A percentile compares a stretch with the other conserved stretches of the same genome.
Conservation (phyloP, 2,329 filamentous ascomycete species). For the Taxawa tesnikishii region DNA sequence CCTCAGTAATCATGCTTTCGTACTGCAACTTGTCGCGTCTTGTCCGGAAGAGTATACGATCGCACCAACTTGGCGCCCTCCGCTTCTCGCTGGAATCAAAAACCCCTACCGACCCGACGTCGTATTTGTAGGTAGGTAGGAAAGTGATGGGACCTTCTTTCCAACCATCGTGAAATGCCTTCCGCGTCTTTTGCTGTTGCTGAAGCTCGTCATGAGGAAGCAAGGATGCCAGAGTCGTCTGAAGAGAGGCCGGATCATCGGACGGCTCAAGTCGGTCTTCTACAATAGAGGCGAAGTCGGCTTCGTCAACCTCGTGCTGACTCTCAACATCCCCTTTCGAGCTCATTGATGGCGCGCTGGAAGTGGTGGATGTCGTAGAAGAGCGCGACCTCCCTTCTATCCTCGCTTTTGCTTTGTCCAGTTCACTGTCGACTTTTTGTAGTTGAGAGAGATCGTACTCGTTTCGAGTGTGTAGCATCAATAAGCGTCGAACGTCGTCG, state of each 20-base stretch:
- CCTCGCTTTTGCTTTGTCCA: slow-evolving; percentile 8
- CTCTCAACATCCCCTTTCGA: background rate
- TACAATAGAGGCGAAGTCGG: slow-evolving; percentile 1
- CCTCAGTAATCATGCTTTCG: slow-evolving; percentile 50
- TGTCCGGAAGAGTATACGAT: slow-evolving; percentile 80
- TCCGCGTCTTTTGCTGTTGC: slow-evolving; percentile 60
- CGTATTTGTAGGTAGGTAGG: slow-evolving; percentile 94
- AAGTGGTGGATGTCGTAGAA: slow-evolving; percentile 5
- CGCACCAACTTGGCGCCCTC: slow-evolving; percentile 90
- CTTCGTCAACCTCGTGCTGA: background rate
- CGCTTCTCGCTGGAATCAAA: slow-evolving; percentile 96
- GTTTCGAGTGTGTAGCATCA: slow-evolving; percentile 71
- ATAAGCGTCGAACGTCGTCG: slow-evolving; percentile 73
- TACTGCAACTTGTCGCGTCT: slow-evolving; percentile 56
- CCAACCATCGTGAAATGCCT: slow-evolving; percentile 85
- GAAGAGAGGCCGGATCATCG: slow-evolving; percentile 67
- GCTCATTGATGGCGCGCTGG: slow-evolving; percentile 1
- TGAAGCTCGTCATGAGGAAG: slow-evolving; percentile 81
- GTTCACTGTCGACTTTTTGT: slow-evolving; percentile 23
- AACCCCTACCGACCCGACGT: slow-evolving; percentile 78
- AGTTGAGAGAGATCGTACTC: slow-evolving; percentile 50
- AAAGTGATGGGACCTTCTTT: slow-evolving; percentile 79
- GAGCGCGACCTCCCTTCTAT: slow-evolving; percentile 1
- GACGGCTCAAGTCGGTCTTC: slow-evolving; percentile 4
- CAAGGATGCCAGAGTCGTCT: slow-evolving; percentile 77